Conservation (phyloP, 805 yeast genomes). For the Ogataea nakhonphanomensis region DNA sequence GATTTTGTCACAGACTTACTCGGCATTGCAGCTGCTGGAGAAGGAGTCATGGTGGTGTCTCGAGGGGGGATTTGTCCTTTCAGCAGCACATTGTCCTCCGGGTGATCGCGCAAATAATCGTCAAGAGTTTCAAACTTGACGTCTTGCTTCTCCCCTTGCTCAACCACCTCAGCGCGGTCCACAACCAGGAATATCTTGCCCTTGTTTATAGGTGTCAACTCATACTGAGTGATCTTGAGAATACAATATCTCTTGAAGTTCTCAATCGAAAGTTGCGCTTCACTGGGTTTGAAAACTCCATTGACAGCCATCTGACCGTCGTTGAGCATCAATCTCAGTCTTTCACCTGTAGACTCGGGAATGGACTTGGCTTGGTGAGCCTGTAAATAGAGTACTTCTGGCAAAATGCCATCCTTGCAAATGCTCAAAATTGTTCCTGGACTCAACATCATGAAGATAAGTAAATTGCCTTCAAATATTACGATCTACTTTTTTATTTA, state of each 20-base stretch:
- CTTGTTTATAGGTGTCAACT: constrained; percentile 23
- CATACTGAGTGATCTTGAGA: constrained; percentile 23
- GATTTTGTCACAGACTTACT: constrained; percentile 18
- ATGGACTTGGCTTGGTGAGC: constrained; percentile 31
- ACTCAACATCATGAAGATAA: constrained; percentile 12
- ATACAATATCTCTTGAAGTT: constrained; percentile 26
- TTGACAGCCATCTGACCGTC: constrained; percentile 52
- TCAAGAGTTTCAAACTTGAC: constrained; percentile 37
- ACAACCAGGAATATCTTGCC: constrained; percentile 30
- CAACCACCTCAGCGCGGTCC: constrained; percentile 30
- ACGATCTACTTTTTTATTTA: constrained; percentile 4
- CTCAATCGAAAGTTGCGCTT: constrained; percentile 27
- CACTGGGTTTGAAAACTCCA: constrained; percentile 50
- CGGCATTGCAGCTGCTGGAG: constrained; percentile 15
- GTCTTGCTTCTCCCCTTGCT: constrained; percentile 33
- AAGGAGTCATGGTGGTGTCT: constrained; percentile 17
- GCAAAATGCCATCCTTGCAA: constrained; percentile 21
- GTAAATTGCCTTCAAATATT: constrained; percentile 12
- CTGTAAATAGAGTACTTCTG: constrained; percentile 25
- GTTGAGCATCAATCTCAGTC: constrained; percentile 45
- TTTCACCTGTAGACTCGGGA: constrained; percentile 39
- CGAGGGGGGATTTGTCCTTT: constrained; percentile 12
- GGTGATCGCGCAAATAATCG: constrained; percentile 55
- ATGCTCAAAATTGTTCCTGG: constrained; percentile 25
- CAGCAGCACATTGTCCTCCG: constrained; percentile 43